Conservation (phyloP, 257 asterid species). For the Jacaranda mimosifolia region DNA sequence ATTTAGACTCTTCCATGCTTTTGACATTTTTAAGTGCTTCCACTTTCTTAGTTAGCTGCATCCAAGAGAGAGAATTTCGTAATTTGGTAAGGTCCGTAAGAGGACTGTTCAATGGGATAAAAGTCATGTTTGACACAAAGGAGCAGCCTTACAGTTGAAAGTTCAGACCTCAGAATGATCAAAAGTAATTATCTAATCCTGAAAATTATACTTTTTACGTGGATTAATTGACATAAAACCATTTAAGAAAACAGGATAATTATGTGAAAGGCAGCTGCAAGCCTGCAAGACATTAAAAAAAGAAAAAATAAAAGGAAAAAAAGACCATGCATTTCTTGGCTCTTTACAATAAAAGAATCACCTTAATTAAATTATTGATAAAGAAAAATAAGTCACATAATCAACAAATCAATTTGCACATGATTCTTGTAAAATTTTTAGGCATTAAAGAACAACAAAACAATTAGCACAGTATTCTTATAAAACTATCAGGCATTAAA, state of each 20-base stretch:
- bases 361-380: not conserved
- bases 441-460: conserved; percentile 4
- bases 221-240: conserved; percentile 1
- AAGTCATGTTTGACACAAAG: conserved; percentile 19
- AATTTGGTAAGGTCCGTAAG: conserved; percentile 2
- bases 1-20: conserved; percentile 48
- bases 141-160: not conserved
- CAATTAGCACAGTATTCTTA: conserved; percentile 12
- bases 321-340: not conserved
- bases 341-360: not conserved
- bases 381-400: conserved; percentile 12
- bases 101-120: not conserved
- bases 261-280: conserved; percentile 2
- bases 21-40: conserved; percentile 51
- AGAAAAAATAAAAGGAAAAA: not conserved
- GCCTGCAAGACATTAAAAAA: not conserved
- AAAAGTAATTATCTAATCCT: conserved; percentile 1
- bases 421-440: conserved; percentile 13
- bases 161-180: not conserved
- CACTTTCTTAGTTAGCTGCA: conserved; percentile 50
- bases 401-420: conserved; percentile 8
- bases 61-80: conserved; percentile 26
- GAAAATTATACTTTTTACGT: not conserved
- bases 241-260: conserved; percentile 2
- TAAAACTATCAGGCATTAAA: conserved; percentile 18